Conservation (phyloP, 2,329 filamentous ascomycete species). For the Escovopsis sp. region DNA sequence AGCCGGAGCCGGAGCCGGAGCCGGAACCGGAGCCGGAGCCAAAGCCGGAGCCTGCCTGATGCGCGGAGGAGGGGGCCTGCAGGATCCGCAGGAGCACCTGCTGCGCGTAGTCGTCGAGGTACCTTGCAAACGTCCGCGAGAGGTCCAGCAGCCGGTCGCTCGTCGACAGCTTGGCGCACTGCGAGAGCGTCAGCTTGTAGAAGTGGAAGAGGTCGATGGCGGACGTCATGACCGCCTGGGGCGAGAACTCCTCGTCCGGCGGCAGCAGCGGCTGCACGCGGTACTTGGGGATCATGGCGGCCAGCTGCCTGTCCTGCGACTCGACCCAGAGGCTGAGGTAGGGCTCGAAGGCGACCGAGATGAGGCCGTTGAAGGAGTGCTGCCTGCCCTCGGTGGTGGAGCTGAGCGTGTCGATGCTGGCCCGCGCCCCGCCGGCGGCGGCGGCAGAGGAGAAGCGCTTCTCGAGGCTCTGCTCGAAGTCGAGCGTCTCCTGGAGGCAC, state of each 20-base stretch:
- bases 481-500: slow-evolving; percentile 86
- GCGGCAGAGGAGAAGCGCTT: slow-evolving; percentile 52
- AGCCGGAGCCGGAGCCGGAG: too few species aligned
- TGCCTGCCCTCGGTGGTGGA: slow-evolving; percentile 60
- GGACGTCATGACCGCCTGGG: slow-evolving; percentile 78
- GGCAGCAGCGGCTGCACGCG: slow-evolving; percentile 67
- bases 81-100: slow-evolving; percentile 69
- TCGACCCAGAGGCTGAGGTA: slow-evolving; percentile 97
- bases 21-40: too few species aligned
- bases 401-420: slow-evolving; percentile 79
- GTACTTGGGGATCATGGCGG: slow-evolving; percentile 74
- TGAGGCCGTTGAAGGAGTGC: slow-evolving; percentile 72
- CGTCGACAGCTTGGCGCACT: slow-evolving; percentile 92
- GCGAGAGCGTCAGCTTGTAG: slow-evolving; percentile 81
- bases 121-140: slow-evolving; percentile 74
- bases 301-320: slow-evolving; percentile 80
- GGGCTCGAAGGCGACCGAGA: slow-evolving; percentile 93
- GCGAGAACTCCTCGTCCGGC: slow-evolving; percentile 79
- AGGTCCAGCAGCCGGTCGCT: slow-evolving; percentile 76
- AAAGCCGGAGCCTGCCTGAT: too few species aligned
- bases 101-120: slow-evolving; percentile 89
- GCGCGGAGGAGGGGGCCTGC: slow-evolving; percentile 17
- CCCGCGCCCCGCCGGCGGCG: slow-evolving; percentile 37
- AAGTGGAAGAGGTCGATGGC: slow-evolving; percentile 97
- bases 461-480: slow-evolving; percentile 90